phyloP scores from a whole-genome alignment of 176 grass and related monocot species.

The Avena sativa region DNA sequence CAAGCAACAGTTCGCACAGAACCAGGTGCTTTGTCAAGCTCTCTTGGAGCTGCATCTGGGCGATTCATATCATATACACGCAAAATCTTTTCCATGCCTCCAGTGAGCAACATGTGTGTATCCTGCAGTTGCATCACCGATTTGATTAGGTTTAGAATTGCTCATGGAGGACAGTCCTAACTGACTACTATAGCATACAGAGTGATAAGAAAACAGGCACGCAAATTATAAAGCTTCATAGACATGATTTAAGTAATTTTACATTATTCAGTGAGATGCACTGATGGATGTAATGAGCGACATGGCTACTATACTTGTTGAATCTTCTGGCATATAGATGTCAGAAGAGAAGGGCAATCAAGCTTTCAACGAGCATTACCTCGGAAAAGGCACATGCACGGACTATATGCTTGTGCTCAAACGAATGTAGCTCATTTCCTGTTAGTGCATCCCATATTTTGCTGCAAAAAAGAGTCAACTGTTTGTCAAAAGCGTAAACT shows the following conservation, averaged over 20 bases:
- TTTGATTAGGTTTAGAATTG: slow-evolving; percentile 27
- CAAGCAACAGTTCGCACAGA: slow-evolving; percentile 85
- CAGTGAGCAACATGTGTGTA: slow-evolving; percentile 87
- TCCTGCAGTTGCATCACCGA: slow-evolving; percentile 51
- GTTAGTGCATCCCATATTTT: slow-evolving; percentile 98
- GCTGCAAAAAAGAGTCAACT: slow-evolving; percentile 50
- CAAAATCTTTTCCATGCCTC: slow-evolving; percentile 91
- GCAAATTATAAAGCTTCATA: neutral
- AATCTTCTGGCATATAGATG: slow-evolving; percentile 9
- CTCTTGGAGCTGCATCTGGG: slow-evolving; percentile 89
- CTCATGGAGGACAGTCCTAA: neutral
- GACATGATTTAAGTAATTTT: neutral
- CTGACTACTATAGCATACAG: slow-evolving; percentile 10
- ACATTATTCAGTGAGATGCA: slow-evolving; percentile 15
- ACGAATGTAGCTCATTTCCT: slow-evolving; percentile 89
- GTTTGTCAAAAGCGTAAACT: slow-evolving; percentile 2
- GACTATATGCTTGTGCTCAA: slow-evolving; percentile 98
- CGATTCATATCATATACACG: slow-evolving; percentile 95
- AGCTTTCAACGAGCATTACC: slow-evolving; percentile 47
- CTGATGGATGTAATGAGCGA: neutral
- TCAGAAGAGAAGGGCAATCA: neutral
- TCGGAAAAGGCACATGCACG: slow-evolving; percentile 97
- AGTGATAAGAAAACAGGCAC: neutral
- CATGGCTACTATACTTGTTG: neutral
- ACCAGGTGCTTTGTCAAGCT: slow-evolving; percentile 95